phyloP scores from a whole-genome alignment of 2,329 filamentous ascomycete species.

The Aspergillus bombycis region DNA sequence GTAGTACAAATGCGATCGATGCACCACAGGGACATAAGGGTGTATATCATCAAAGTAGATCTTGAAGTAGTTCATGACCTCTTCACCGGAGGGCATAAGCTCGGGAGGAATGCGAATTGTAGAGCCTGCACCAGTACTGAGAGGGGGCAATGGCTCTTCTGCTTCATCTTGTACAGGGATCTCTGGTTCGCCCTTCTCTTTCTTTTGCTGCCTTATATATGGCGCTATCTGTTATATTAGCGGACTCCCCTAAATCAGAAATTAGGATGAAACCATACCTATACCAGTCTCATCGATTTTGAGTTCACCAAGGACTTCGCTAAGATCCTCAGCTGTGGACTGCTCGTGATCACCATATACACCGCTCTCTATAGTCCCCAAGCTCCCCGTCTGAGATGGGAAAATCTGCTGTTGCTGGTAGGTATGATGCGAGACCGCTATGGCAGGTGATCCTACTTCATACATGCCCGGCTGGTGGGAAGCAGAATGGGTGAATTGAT shows the following conservation, averaged over 20 bases:
- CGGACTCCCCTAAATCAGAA: not conserved
- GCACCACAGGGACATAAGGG: constrained; percentile 87
- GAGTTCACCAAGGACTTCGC: constrained; percentile 80
- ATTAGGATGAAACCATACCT: constrained; percentile 60
- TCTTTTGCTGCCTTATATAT: constrained; percentile 73
- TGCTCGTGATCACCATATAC: constrained; percentile 63
- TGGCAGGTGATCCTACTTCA: constrained; percentile 34
- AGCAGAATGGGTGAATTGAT: constrained; percentile 38
- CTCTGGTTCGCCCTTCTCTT: constrained; percentile 54
- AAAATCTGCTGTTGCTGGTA: constrained; percentile 35
- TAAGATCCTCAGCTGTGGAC: constrained; percentile 71
- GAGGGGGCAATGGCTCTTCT: constrained; percentile 70
- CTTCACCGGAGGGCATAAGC: constrained; percentile 87
- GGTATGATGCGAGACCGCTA: constrained; percentile 33
- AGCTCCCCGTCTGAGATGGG: constrained; percentile 27
- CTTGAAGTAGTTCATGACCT: constrained; percentile 80
- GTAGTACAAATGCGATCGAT: constrained; percentile 78
- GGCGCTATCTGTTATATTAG: constrained; percentile 61
- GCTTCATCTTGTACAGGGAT: constrained; percentile 68
- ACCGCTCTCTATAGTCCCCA: constrained; percentile 44
- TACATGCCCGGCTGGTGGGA: constrained; percentile 35
- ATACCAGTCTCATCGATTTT: constrained; percentile 86
- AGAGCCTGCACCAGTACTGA: constrained; percentile 68
- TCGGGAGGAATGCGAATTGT: constrained; percentile 88
- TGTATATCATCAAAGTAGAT: constrained; percentile 91